Conservation (phyloP, 495 filamentous ascomycete species). For the Aspergillus campestris region DNA sequence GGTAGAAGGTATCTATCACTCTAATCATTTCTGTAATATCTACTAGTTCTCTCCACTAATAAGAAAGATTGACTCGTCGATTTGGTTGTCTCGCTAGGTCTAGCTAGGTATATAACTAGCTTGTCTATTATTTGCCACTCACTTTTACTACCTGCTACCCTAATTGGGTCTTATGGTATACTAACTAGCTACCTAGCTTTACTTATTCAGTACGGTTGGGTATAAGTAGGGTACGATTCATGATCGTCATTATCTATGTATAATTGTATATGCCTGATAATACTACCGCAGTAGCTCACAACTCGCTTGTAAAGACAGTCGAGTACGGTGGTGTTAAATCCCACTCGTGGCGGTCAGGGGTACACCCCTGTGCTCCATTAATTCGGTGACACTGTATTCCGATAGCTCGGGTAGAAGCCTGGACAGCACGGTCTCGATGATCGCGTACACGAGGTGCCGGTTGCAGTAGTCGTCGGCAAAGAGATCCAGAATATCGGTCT, state of each 20-base stretch:
- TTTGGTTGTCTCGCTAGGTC: not conserved
- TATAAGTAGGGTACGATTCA: not conserved
- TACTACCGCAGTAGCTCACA: no score
- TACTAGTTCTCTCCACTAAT: no score
- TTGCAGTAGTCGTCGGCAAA: slow-evolving; percentile 81
- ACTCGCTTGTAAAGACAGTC: no score
- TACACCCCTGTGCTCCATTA: slow-evolving; percentile 64
- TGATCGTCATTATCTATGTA: no score
- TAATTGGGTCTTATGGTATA: not conserved
- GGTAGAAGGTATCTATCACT: no score
- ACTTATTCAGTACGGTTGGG: not conserved
- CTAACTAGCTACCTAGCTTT: no score
- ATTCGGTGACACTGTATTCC: slow-evolving; percentile 59
- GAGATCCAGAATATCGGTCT: slow-evolving; percentile 53
- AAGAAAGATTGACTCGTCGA: no score
- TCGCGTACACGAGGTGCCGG: slow-evolving; percentile 73
- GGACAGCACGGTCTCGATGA: slow-evolving; percentile 70
- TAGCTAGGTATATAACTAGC: no score
- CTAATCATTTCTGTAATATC: no score
- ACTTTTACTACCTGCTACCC: not conserved
- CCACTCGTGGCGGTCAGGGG: slow-evolving; percentile 4
- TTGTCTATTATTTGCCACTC: not conserved
- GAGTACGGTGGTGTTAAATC: no score
- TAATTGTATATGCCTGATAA: no score
- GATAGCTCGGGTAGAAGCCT: slow-evolving; percentile 77